phyloP scores from a whole-genome alignment of 163 green algal genomes.

The Volvox carteri region DNA sequence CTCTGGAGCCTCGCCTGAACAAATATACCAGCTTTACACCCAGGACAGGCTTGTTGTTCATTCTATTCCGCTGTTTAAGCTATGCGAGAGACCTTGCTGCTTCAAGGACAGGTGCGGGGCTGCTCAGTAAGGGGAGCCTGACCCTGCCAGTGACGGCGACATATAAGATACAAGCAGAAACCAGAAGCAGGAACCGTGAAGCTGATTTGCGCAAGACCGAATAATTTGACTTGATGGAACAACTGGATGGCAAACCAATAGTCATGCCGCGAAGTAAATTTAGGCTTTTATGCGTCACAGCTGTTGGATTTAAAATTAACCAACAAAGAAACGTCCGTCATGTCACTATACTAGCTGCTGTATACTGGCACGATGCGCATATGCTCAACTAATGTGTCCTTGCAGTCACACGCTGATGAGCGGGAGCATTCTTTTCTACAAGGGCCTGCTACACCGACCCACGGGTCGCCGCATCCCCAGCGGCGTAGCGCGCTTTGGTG shows the following conservation, averaged over 20 bases:
- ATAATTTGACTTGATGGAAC: too few relatives aligned
- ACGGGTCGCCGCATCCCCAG: neutral
- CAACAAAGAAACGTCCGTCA: too few relatives aligned
- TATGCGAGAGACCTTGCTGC: neutral
- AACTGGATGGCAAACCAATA: too few relatives aligned
- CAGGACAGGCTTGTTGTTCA: constrained; percentile 22
- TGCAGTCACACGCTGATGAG: constrained; percentile 31
- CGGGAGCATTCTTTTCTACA: constrained; percentile 31
- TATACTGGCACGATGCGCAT: too few relatives aligned
- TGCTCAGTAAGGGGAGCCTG: too few relatives aligned
- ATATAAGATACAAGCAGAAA: neutral
- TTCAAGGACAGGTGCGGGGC: constrained; percentile 33
- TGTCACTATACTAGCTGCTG: too few relatives aligned
- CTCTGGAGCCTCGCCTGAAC: neutral
- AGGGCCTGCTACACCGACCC: constrained; percentile 9
- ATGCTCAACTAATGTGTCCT: too few relatives aligned
- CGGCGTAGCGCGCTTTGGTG: constrained; percentile 48
- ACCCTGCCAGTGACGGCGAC: too few relatives aligned
- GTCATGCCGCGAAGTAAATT: too few relatives aligned
- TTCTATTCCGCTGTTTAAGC: constrained; percentile 6
- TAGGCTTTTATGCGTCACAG: too few relatives aligned
- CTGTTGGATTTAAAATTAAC: too few relatives aligned
- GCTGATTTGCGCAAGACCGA: too few relatives aligned
- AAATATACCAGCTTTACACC: constrained; percentile 1
- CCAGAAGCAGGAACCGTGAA: neutral